Percentiles rank a stretch among this genome's conserved stretches.
These are phyloP conservation scores for Cydonia oblonga DNA, from an alignment of 331 rosid genomes.

Conservation along the genomic window DNA sequence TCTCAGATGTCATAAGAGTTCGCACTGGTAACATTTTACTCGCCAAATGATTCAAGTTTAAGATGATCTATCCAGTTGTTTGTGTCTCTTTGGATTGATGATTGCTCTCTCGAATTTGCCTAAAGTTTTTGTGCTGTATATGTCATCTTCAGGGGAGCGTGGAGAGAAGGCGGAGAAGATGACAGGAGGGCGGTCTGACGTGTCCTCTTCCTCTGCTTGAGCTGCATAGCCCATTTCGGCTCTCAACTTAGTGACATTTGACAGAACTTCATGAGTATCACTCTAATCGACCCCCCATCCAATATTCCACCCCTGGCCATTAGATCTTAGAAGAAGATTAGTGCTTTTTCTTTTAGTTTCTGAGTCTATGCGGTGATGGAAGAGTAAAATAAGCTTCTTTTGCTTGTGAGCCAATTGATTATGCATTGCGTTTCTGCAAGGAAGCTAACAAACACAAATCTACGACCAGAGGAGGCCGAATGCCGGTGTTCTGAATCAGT, in stretches of 20 bases:
- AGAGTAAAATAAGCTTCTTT: background rate
- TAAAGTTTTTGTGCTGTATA: background rate
- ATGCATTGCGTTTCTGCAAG: background rate
- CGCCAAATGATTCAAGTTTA: background rate
- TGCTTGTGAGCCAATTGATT: background rate
- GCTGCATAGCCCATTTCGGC: constrained; percentile 14
- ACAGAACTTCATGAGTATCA: background rate
- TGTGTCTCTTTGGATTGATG: background rate
- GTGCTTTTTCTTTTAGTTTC: background rate
- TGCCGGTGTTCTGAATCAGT: background rate
- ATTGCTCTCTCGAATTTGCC: background rate
- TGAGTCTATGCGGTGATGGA: background rate
- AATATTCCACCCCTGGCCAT: background rate
- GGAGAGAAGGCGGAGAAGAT: constrained; percentile 77
- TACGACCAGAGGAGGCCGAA: background rate
- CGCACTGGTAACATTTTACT: constrained; percentile 61
- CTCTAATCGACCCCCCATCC: background rate
- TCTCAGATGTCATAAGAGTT: constrained; percentile 66
- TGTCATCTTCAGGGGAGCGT: constrained; percentile 61
- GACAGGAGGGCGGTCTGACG: constrained; percentile 55
- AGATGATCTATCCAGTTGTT: background rate
- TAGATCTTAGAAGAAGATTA: background rate
- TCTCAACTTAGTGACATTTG: background rate
- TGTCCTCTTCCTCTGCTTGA: background rate
- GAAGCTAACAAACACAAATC: background rate